Evolutionary conservation across 106 monocot genomes (phyloP).

Genomic region (Allium cepa): DNA sequence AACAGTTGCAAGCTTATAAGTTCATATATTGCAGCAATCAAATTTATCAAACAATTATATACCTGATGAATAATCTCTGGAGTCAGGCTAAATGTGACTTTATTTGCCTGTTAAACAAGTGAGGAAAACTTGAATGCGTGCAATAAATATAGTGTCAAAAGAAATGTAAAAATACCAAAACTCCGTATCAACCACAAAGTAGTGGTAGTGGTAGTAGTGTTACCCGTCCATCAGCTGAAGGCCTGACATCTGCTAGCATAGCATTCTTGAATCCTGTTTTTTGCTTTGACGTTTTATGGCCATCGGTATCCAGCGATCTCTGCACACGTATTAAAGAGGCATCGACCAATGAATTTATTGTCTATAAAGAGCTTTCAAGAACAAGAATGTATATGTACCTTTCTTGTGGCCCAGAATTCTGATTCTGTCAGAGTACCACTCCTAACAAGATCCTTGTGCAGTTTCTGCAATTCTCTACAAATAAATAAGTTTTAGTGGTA

Average conservation of each 20-base stretch:
- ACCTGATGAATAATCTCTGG: constrained; percentile 98
- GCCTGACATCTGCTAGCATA: constrained; percentile 96
- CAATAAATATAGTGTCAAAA: constrained; percentile 6
- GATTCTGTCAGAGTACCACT: constrained; percentile 71
- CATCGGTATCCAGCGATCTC: constrained; percentile 67
- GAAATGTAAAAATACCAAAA: no score
- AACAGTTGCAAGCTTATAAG: no score
- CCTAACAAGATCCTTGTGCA: constrained; percentile 86
- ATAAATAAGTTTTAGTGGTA: no score
- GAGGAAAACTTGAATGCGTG: constrained; percentile 1
- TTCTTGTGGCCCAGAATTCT: constrained; percentile 96
- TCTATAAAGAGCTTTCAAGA: background rate
- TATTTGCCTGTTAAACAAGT: constrained; percentile 74
- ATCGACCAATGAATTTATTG: background rate
- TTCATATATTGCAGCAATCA: no score
- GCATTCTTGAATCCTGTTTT: constrained; percentile 86
- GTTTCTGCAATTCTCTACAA: constrained; percentile 86
- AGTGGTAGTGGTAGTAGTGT: constrained; percentile 9
- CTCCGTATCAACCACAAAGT: no score
- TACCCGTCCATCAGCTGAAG: constrained; percentile 96
- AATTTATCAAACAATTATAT: constrained; percentile 4
- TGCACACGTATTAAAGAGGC: constrained; percentile 21
- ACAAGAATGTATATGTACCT: constrained; percentile 31
- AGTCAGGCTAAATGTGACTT: constrained; percentile 93
- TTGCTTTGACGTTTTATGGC: constrained; percentile 49